Base-by-base conservation (phyloP, 2,329 filamentous ascomycete species). In the Fusarium sp. region DNA sequence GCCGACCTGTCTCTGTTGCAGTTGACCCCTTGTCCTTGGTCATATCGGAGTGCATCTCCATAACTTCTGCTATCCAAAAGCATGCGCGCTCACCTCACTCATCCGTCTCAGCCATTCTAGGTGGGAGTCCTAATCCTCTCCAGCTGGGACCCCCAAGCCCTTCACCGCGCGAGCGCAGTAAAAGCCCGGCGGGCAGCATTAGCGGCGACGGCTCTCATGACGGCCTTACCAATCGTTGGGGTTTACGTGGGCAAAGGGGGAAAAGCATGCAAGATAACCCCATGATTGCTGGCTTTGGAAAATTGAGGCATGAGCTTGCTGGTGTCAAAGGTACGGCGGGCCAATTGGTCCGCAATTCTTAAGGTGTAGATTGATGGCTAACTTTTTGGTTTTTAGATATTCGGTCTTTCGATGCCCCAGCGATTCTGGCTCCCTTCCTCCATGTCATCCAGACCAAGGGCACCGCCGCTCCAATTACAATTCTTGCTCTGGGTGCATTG, bases 221-320 rank as follows among this genome's bases (percentile, higher is more conserved):
- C 49, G 88, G 86, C 20, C 84, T 94, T 64, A 89, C 91, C 34
- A 97, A 94, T 78, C 87, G 95, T 81, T 99, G 96, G 96, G 95
- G 96, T 1, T 82, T 98, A 66, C 87, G 96, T 66, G 96, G 95
- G 34, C 97, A 97, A 87, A 97, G 94, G 82, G 95, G 95, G 54
- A 97, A 95, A 85, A 97, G 94, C 83, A 92, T 98, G 87, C 94
- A 98, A 82, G 96, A 98, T 81, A 97, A 98, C 76, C 96, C 96
- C 42, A 86, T 99, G 76, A 97, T 99, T 84, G 92, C 94, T 68
- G 95, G 94, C 16, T 99, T 99, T 83, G 94, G 95, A 53, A 92
- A 94, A 75, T 83, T 99, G 71, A 89, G 96, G 65, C 91, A 92
- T 76, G 95, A 98, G 78, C 85, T 99, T 73, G 94, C 95, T 70